Base-by-base conservation (phyloP, 2,329 filamentous ascomycete species). In the Aspergillus arachidicola region DNA sequence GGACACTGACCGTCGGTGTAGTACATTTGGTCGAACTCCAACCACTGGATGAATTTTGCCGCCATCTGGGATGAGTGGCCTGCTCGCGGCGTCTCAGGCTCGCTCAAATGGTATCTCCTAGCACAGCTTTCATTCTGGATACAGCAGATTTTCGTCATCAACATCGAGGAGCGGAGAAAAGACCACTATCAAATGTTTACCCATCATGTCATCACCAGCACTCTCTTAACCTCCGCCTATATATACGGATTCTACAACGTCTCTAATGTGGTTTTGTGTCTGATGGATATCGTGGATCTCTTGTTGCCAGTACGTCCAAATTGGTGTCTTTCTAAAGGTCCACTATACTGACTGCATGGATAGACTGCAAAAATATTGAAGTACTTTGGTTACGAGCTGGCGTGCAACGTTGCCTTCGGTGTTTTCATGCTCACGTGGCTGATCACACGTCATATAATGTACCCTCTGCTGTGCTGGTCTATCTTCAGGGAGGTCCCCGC, bases 151-250 rank as follows among this genome's bases (percentile, higher is more conserved):
- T 83, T 97, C 36, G 92, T 97, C 62, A 92, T 98, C 76, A 91
- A 97, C 79, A 93, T 98, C 64, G 95, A 99, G 79, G 92, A 96
- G 80, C 88, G 91, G 68, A 87, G 95, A 73, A 98, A 98, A 81
- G 95, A 99, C 72, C 91, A 97, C 79, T 91, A 88, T 82, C 94
- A 98, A 79, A 98, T 98, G 95, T 88, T 98, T 69, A 90, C 88
- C 21, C 95, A 98, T 78, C 95, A 99, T 80, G 87, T 97, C 75
- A 89, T 98, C 75, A 99, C 95, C 23, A 92, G 89, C 72, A 82
- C 84, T 6, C 87, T 99, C 51, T 89, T 99, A 67, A 88, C 89
- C 62, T 86, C 89, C 36, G 94, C 91, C 68, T 98, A 98, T 77
- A 87, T 89, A 68, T 97, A 96, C 76, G 89, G 94, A 74, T 89